Evolutionary conservation across 257 asterid species (phyloP), one percentile per base, ranked within the genome.

Genomic region (Plectranthus barbatus): DNA sequence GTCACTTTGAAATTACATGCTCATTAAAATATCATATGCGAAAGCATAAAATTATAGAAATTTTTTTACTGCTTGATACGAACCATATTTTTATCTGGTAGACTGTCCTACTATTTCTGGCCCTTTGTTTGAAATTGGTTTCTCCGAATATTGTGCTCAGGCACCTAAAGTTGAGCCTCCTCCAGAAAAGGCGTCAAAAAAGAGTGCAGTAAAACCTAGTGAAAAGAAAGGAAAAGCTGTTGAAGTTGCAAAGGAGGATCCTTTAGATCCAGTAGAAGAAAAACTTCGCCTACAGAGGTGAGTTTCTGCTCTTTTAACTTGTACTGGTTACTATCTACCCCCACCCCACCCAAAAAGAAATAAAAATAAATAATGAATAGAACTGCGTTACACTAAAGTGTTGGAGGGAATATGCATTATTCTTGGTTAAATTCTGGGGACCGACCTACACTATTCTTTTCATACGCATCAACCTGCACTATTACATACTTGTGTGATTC

Each of bases 231-330:
- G 76, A 70, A 81, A 85, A 72, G 80, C 72, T 37, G 84, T 60
- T 33, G 95, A 82, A 75, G 70, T 63, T 41, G 64, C 62, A 9
- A 71, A 75, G 69, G 84, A 73, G 67, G 91, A 72, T 71, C 86
- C 91, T 14, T 66, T 87, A 70, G 95, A 93, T 79, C 95, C 99
- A 62, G 9, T 79, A 24, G 89, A 81, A 67, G 97, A 93, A 76
- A 93, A 93, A 70, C 90, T 93, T 72, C 96, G 89, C 54, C 96
- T 82, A 62, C 98, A 91, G 78, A 83, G 98, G 96, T 89, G 26
- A 9, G 60, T 6, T 53, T 67, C 45, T 34, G 24, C 44, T 67
- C 24, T 18, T 7, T 31, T 19, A 9, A 9, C 42, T 26, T 13
- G 40, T 62, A 17, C n/a, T 34, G 24, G 19, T 4, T 31, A 4